Base-by-base conservation (phyloP, 2,329 filamentous ascomycete genomes). In the Hirsutella thompsonii region DNA sequence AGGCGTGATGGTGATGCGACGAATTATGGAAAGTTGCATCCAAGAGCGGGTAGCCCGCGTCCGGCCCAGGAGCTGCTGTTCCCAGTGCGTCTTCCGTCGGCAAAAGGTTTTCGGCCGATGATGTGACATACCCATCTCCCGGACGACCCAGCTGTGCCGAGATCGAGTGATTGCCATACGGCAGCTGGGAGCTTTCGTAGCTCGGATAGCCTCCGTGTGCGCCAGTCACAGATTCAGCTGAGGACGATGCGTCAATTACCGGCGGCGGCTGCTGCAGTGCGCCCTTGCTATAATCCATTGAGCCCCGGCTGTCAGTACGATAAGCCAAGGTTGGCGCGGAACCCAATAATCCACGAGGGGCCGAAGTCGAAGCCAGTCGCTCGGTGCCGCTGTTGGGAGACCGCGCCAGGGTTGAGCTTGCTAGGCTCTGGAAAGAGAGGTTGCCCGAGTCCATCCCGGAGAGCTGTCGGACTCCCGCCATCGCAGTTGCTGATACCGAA, bases 381-480 rank as follows among this genome's bases (percentile, higher is more conserved):
- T 48, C 52, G 11, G 54, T 49, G 34, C 35, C 46, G 41, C 46
- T 35, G 28, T 39, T 36, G n/a, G 44, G 32, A 20, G 47, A 40
- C 29, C 21, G 26, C 2, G 47, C 34, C 14, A 43, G 42, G 32
- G 14, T n/a, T 16, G 32, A 18, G 32, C 32, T 33, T 3, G 32
- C 8, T 23, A 51, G 42, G 42, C 37, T 49, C 38, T 49, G 52
- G 38, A 51, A 56, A n/a, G 47, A 26, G 26, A 50, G 44, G 9
- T 13, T 18, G 9, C 45, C 46, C 8, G 49, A 21, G 4, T 54
- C 50, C 8, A 40, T 19, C 23, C 20, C 16, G n/a, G 39, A 20
- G 16, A 42, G 43, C 34, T 49, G 37, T 2, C 52, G 50, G 23
- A 47, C 38, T 8, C 45, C 46, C 14, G 32, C 6, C 5, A 26